Conservation (phyloP, 106 monocot species). For the Apostasia shenzhenica region DNA sequence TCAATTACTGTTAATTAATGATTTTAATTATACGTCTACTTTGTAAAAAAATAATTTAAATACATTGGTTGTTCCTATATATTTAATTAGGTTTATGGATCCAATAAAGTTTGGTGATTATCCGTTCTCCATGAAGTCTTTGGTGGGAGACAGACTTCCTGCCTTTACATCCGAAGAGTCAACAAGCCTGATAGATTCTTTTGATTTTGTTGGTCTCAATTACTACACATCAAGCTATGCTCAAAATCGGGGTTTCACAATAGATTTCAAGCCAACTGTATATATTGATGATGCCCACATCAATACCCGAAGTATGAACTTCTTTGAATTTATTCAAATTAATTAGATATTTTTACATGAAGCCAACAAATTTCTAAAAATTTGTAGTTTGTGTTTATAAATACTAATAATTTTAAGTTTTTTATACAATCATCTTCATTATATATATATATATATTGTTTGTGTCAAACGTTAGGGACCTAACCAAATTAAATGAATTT, state of each 20-base stretch:
- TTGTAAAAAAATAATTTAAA: too few species aligned
- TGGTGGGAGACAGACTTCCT: conserved; percentile 24
- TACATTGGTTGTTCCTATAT: background rate
- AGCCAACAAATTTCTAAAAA: too few species aligned
- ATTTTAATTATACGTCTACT: too few species aligned
- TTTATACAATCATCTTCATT: too few species aligned
- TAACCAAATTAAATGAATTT: too few species aligned
- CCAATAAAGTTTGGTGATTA: conserved; percentile 40
- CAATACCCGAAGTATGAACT: background rate
- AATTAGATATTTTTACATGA: too few species aligned
- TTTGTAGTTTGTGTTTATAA: too few species aligned
- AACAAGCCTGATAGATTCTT: conserved; percentile 22
- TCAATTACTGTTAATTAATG: too few species aligned
- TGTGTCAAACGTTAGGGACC: too few species aligned
- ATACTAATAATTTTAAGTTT: too few species aligned
- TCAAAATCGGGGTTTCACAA: background rate
- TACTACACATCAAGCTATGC: conserved; percentile 31
- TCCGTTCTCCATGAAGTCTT: conserved; percentile 27
- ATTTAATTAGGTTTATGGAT: conserved; percentile 42
- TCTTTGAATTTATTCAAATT: too few species aligned
- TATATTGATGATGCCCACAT: conserved; percentile 15
- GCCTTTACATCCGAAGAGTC: conserved; percentile 25
- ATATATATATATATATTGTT: too few species aligned
- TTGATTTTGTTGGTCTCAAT: conserved; percentile 39
- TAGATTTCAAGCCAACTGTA: background rate